These are phyloP conservation scores for Saturnispora quitensis DNA, from an alignment of 805 yeast genomes.

Conservation along the genomic window DNA sequence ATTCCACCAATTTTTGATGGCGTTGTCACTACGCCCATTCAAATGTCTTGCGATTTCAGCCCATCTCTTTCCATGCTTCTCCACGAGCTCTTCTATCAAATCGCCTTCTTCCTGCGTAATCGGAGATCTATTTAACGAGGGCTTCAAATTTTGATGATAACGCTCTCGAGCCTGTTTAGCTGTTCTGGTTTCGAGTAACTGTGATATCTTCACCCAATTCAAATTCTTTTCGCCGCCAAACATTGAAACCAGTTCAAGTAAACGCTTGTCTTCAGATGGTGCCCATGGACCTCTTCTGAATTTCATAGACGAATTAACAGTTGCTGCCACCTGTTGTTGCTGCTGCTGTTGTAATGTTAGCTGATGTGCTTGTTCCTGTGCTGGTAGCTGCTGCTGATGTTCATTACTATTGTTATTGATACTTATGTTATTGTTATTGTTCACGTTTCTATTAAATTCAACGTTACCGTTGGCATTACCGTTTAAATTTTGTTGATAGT, in stretches of 20 bases:
- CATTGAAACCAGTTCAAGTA: constrained; percentile 56
- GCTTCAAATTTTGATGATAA: constrained; percentile 85
- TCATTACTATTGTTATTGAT: background rate
- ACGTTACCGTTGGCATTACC: constrained; percentile 2
- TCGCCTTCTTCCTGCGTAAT: constrained; percentile 79
- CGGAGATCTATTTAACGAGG: constrained; percentile 71
- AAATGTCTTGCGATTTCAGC: constrained; percentile 87
- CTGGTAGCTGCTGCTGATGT: background rate
- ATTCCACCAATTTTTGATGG: constrained; percentile 94
- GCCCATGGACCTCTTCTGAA: constrained; percentile 82
- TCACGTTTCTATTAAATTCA: constrained; percentile 2
- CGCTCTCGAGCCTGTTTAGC: constrained; percentile 91
- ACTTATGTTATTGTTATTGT: constrained; percentile 3
- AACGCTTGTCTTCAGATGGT: constrained; percentile 67
- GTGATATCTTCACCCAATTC: constrained; percentile 84
- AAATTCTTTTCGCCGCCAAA: constrained; percentile 55
- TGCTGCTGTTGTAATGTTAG: background rate
- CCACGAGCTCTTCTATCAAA: constrained; percentile 70
- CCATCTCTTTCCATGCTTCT: constrained; percentile 80
- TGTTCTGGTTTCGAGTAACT: constrained; percentile 62
- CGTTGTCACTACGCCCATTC: constrained; percentile 82
- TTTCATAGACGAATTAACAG: constrained; percentile 6
- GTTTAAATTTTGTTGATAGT: background rate
- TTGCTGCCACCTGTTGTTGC: background rate
- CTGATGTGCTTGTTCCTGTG: background rate